A percentile compares a stretch with the other conserved stretches of the same genome.
Conservation (phyloP, 2,329 filamentous ascomycete genomes). For the Ophiostoma sp. region DNA sequence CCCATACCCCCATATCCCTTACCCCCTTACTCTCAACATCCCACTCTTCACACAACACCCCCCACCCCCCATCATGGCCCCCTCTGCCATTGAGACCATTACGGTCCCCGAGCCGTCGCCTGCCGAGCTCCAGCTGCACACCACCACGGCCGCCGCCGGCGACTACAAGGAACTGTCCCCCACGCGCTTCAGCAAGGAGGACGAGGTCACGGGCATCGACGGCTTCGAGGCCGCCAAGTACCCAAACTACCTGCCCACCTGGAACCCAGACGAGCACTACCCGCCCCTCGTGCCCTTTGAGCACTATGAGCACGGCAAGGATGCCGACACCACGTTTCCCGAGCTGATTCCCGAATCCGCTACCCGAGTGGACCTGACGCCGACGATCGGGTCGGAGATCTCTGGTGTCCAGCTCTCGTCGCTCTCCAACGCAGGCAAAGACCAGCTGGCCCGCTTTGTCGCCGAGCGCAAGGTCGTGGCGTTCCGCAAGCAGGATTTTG, state of each 20-base stretch:
- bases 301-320: constrained; percentile 68
- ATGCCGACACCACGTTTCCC: constrained; percentile 63
- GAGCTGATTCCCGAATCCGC: constrained; percentile 57
- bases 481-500: constrained; percentile 69
- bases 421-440: constrained; percentile 62
- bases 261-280: constrained; percentile 60
- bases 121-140: constrained; percentile 36
- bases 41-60: background rate
- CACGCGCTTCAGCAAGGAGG: constrained; percentile 27
- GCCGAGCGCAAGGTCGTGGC: constrained; percentile 69
- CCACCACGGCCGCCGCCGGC: constrained; percentile 40
- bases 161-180: constrained; percentile 34
- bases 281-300: constrained; percentile 64
- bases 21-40: background rate
- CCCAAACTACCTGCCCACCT: constrained; percentile 65
- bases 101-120: constrained; percentile 30
- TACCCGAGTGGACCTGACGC: constrained; percentile 60
- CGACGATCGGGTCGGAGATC: constrained; percentile 67
- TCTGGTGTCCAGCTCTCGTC: constrained; percentile 66
- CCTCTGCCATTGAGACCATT: constrained; percentile 30
- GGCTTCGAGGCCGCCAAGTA: constrained; percentile 42
- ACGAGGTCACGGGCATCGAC: constrained; percentile 29
- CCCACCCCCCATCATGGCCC: constrained; percentile 24
- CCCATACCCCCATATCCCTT: background rate
- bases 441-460: constrained; percentile 68